phyloP scores from a whole-genome alignment of 768 basidiomycete species.

The Lactarius evosmus region DNA sequence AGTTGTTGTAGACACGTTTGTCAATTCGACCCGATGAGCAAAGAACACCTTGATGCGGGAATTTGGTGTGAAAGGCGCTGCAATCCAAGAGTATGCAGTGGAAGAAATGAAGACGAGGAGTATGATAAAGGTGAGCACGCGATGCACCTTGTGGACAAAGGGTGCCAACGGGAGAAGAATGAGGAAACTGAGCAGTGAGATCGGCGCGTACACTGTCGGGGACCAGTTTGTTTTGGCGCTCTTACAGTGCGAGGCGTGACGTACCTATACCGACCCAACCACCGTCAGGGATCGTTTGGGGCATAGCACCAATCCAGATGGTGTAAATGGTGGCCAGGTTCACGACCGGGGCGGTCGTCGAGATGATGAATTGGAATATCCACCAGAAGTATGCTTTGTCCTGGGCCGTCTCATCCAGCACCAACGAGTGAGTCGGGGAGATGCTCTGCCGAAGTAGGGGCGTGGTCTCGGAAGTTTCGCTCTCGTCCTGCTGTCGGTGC shows the following conservation, averaged over 20 bases:
- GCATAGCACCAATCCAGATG: slow-evolving; percentile 40
- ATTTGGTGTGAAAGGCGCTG: slow-evolving; percentile 58
- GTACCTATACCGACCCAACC: slow-evolving; percentile 48
- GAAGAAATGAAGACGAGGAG: slow-evolving; percentile 40
- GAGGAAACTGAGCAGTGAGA: slow-evolving; percentile 48
- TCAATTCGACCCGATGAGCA: slow-evolving; percentile 55
- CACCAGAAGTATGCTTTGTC: slow-evolving; percentile 46
- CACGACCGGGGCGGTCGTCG: slow-evolving; percentile 52
- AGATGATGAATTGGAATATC: slow-evolving; percentile 55
- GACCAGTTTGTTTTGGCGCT: slow-evolving; percentile 4
- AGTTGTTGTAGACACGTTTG: not conserved
- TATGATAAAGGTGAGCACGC: slow-evolving; percentile 37
- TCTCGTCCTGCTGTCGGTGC: slow-evolving; percentile 21
- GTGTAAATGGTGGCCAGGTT: slow-evolving; percentile 49
- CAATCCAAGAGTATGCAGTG: slow-evolving; percentile 43
- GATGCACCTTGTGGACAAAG: slow-evolving; percentile 54
- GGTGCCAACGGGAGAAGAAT: slow-evolving; percentile 60
- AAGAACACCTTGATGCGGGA: slow-evolving; percentile 71
- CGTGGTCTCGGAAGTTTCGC: slow-evolving; percentile 20
- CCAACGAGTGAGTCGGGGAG: not conserved
- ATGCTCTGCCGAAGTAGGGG: slow-evolving; percentile 19
- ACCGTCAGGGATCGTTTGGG: slow-evolving; percentile 64
- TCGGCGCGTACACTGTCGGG: slow-evolving; percentile 46
- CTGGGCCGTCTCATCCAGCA: slow-evolving; percentile 13
- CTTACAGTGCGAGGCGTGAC: slow-evolving; percentile 28